These are phyloP conservation scores for Acacia confusa DNA, from an alignment of 306 rosid genomes.

Conservation along the genomic window DNA sequence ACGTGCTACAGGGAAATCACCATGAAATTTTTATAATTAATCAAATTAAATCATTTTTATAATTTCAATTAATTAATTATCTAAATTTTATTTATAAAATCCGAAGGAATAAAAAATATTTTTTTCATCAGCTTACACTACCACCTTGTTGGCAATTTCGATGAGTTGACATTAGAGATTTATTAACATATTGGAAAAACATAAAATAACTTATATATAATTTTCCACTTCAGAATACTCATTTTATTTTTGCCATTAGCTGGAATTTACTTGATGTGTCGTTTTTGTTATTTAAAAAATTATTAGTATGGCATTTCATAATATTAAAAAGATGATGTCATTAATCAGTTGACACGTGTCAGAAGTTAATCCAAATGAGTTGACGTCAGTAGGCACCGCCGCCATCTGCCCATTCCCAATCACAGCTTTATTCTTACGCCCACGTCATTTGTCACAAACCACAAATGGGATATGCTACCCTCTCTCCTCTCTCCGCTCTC, in stretches of 20 bases:
- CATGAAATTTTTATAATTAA: no score
- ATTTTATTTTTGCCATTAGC: no score
- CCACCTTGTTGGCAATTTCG: background rate
- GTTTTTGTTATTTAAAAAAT: no score
- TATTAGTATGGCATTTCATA: no score
- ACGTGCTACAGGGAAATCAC: no score
- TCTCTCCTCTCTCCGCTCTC: no score
- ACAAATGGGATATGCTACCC: background rate
- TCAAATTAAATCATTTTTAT: no score
- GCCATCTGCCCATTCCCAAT: slow-evolving; percentile 24
- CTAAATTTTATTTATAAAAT: no score
- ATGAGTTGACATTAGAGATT: background rate
- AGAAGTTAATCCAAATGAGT: slow-evolving; percentile 1
- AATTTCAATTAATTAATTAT: no score
- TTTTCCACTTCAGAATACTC: no score
- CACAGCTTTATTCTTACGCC: background rate
- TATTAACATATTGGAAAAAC: background rate
- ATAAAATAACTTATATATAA: background rate
- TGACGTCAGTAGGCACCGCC: slow-evolving; percentile 29
- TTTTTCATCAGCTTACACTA: no score
- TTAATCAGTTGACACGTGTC: slow-evolving; percentile 38
- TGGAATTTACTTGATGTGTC: background rate
- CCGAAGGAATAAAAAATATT: no score
- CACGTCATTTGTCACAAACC: background rate
- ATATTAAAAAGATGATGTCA: background rate